Evolutionary conservation across 169 alveolate species (phyloP).

Genomic region (Neospora caninum): DNA sequence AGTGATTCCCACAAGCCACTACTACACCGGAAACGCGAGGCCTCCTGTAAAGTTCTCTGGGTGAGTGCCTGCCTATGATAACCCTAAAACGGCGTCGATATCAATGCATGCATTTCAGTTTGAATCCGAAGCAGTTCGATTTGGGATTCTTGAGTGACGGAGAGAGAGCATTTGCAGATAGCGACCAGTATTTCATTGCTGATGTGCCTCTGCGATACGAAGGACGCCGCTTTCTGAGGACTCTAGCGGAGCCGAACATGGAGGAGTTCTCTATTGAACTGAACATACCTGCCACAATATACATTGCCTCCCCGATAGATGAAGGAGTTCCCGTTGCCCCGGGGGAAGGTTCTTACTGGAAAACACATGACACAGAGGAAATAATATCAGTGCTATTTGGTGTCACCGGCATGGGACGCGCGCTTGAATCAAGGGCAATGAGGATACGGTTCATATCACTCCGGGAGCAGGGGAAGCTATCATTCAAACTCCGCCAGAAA

Average conservation of each 20-base stretch:
- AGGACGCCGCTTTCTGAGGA: conserved; percentile 39
- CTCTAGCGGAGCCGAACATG: background rate
- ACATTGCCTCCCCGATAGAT: conserved; percentile 21
- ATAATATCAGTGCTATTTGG: background rate
- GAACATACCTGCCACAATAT: conserved; percentile 48
- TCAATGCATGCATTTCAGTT: background rate
- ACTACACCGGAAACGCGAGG: background rate
- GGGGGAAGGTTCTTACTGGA: conserved; percentile 23
- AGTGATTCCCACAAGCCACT: conserved; percentile 40
- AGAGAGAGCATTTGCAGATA: conserved; percentile 50
- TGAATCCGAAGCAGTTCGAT: conserved; percentile 49
- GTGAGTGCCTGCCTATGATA: background rate
- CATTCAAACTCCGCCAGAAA: conserved; percentile 34
- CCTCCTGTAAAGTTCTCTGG: conserved; percentile 52
- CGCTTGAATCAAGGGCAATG: conserved; percentile 1
- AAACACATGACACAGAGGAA: conserved; percentile 46
- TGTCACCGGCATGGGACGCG: background rate
- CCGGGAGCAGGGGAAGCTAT: background rate
- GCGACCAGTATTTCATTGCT: background rate
- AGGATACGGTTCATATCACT: conserved; percentile 16
- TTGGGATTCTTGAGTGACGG: conserved; percentile 42
- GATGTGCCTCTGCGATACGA: conserved; percentile 33
- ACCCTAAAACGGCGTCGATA: background rate
- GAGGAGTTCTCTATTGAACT: conserved; percentile 2
- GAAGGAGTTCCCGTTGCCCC: conserved; percentile 54